Conservation (phyloP, 1,284 basidiomycete species). For the Cutaneotrichosporon sp. region DNA sequence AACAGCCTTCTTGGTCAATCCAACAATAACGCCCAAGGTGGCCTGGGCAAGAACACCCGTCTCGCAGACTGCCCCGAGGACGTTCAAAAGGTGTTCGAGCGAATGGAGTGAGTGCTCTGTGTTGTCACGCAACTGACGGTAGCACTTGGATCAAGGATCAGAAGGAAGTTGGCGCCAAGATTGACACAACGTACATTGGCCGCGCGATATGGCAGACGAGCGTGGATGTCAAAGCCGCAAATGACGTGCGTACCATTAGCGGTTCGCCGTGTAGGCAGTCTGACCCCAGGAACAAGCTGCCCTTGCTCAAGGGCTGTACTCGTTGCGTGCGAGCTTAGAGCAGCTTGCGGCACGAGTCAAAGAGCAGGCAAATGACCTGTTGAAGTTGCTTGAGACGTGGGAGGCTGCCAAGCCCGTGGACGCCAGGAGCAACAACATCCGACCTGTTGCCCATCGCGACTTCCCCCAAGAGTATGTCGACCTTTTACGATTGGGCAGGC, state of each 20-base stretch:
- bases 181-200: constrained; percentile 31
- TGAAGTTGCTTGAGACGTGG: constrained; percentile 39
- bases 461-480: constrained; percentile 39
- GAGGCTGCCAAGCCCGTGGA: constrained; percentile 36
- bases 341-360: constrained; percentile 29
- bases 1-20: too few relatives aligned
- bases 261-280: background rate
- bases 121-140: constrained; percentile 2
- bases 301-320: constrained; percentile 30
- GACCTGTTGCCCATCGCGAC: constrained; percentile 35
- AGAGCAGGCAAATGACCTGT: constrained; percentile 31
- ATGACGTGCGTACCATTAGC: constrained; percentile 24
- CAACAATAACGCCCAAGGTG: background rate
- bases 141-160: constrained; percentile 35
- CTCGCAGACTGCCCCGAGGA: constrained; percentile 39
- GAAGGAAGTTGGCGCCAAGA: constrained; percentile 29
- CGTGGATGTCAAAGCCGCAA: constrained; percentile 34
- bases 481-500: background rate
- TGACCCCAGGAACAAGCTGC: constrained; percentile 31
- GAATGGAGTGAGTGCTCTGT: constrained; percentile 34
- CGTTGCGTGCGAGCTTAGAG: constrained; percentile 24
- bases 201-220: constrained; percentile 41
- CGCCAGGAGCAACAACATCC: constrained; percentile 28
- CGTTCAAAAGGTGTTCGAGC: constrained; percentile 37
- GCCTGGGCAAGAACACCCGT: constrained; percentile 34